Conservation (phyloP, 1,139 yeast genomes). For the Pichia sp. region DNA sequence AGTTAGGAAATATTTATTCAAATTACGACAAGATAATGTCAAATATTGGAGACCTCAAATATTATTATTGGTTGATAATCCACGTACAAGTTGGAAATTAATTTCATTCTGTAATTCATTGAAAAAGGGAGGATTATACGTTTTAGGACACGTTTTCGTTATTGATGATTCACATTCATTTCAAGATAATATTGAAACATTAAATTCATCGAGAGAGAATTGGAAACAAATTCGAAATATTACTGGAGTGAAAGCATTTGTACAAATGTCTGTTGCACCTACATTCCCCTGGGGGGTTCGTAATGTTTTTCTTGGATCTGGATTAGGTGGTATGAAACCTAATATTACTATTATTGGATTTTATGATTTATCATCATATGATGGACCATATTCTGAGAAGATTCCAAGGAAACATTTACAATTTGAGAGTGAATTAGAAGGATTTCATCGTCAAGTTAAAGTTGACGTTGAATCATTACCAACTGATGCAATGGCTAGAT, state of each 20-base stretch:
- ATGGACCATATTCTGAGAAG: constrained; percentile 12
- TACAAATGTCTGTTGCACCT: constrained; percentile 86
- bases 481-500: constrained; percentile 72
- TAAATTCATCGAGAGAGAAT: constrained; percentile 65
- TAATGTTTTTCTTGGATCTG: constrained; percentile 85
- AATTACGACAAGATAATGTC: constrained; percentile 84
- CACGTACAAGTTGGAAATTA: constrained; percentile 83
- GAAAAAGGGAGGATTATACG: constrained; percentile 90
- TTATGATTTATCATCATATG: constrained; percentile 46
- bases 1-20: constrained; percentile 78
- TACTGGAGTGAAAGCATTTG: constrained; percentile 80
- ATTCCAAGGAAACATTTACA: constrained; percentile 18
- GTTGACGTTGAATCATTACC: constrained; percentile 43
- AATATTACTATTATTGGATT: constrained; percentile 89
- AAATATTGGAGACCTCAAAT: constrained; percentile 98
- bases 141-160: constrained; percentile 77
- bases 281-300: constrained; percentile 93
- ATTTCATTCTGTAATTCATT: constrained; percentile 91
- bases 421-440: constrained; percentile 18
- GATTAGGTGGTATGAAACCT: constrained; percentile 96
- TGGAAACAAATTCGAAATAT: constrained; percentile 80
- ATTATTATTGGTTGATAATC: constrained; percentile 78
- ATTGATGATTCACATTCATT: constrained; percentile 32
- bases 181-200: constrained; percentile 56
- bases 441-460: constrained; percentile 22